phyloP scores from a whole-genome alignment of 345 rosid genomes.

The Heritiera littoralis region DNA sequence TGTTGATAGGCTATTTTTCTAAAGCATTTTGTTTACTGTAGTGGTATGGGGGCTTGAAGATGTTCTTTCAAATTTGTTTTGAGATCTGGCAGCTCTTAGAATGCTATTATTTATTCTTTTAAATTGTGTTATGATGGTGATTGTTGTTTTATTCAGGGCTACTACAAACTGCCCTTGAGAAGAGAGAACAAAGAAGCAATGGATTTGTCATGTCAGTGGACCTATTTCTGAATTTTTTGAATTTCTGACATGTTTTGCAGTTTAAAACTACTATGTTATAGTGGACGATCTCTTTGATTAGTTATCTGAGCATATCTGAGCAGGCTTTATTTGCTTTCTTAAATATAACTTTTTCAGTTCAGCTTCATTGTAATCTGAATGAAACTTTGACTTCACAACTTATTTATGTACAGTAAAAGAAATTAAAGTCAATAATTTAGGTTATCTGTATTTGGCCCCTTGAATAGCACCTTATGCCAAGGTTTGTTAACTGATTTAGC shows the following conservation, averaged over 20 bases:
- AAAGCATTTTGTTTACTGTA: neutral
- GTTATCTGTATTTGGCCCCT: neutral
- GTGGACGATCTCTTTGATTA: neutral
- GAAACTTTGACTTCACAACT: neutral
- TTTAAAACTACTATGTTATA: neutral
- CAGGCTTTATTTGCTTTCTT: neutral
- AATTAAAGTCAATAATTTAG: neutral
- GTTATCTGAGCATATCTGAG: constrained; percentile 1
- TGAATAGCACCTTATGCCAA: neutral
- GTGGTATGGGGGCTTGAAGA: neutral
- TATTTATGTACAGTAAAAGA: constrained; percentile 1
- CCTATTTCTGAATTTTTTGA: neutral
- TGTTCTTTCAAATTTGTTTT: neutral
- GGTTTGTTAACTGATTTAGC: neutral
- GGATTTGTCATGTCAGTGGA: constrained; percentile 16
- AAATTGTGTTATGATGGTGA: neutral
- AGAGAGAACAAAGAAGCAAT: neutral
- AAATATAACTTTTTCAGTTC: constrained; percentile 3
- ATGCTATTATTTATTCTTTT: constrained; percentile 12
- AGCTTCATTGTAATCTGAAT: neutral
- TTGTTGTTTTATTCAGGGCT: constrained; percentile 20
- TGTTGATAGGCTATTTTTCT: neutral
- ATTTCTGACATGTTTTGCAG: constrained; percentile 9
- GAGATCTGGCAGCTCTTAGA: neutral
- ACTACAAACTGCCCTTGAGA: constrained; percentile 12